Conservation (phyloP, 2,329 filamentous ascomycete species). For the Coleophoma crateriformis region DNA sequence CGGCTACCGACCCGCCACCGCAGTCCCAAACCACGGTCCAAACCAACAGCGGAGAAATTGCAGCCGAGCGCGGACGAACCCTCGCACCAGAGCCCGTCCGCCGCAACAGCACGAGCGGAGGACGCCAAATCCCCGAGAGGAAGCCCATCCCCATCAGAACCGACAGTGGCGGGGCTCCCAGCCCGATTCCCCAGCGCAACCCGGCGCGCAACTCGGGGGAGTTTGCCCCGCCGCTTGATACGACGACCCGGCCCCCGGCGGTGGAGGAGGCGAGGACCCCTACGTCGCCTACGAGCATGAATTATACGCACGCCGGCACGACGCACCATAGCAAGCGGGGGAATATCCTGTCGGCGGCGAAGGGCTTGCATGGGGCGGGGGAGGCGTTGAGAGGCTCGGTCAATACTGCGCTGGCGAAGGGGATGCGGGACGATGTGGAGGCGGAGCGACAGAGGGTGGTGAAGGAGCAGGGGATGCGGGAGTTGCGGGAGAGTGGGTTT, state of each 20-base stretch:
- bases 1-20: conserved; percentile 16
- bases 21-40: conserved; percentile 15
- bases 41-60: not conserved
- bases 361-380: conserved; percentile 16
- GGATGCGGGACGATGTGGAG: conserved; percentile 13
- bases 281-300: not conserved
- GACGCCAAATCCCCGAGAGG: conserved; percentile 10
- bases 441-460: conserved; percentile 15
- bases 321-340: not conserved
- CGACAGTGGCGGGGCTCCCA: conserved; percentile 1
- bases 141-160: conserved; percentile 1
- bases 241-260: not conserved
- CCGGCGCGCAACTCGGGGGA: not conserved
- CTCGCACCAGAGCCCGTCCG: not conserved
- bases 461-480: conserved; percentile 14
- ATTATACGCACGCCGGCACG: not conserved
- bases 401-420: conserved; percentile 14
- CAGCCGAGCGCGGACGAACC: not conserved
- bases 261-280: not conserved
- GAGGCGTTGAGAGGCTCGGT: conserved; percentile 17
- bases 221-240: not conserved
- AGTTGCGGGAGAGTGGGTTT: conserved; percentile 16
- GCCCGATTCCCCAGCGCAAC: not conserved
- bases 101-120: conserved; percentile 5
- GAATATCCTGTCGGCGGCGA: conserved; percentile 6